These are phyloP conservation scores for Aspergillus chevalieri DNA, from an alignment of 2,329 filamentous ascomycete genomes.

Conservation along the genomic window DNA sequence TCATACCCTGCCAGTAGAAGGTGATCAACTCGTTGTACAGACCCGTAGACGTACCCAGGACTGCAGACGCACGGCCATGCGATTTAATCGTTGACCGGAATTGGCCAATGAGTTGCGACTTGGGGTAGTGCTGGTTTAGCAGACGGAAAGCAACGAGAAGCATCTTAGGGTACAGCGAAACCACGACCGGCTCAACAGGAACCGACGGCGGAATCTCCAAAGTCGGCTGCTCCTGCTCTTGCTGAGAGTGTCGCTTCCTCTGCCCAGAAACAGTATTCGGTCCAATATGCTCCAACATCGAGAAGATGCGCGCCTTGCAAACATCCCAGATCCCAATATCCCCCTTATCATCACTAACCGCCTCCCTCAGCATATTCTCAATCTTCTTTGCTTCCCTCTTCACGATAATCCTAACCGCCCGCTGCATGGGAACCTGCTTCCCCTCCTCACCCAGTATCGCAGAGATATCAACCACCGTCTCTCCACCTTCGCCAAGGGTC, in stretches of 20 bases:
- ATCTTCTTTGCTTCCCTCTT: conserved; percentile 27
- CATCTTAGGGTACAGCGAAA: conserved; percentile 35
- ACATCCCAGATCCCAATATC: conserved; percentile 35
- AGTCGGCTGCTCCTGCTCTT: conserved; percentile 1
- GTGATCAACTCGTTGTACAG: conserved; percentile 42
- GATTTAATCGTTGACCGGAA: conserved; percentile 36
- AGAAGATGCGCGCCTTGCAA: conserved; percentile 36
- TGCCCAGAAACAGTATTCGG: background rate
- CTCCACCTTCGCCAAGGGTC: background rate
- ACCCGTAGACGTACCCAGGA: conserved; percentile 36
- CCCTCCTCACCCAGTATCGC: conserved; percentile 5
- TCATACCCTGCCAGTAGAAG: conserved; percentile 38
- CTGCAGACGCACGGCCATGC: conserved; percentile 35
- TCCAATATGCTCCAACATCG: conserved; percentile 25
- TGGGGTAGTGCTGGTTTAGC: conserved; percentile 34
- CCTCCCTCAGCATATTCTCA: conserved; percentile 22
- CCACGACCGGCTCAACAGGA: conserved; percentile 26
- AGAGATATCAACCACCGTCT: background rate
- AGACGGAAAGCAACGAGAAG: conserved; percentile 37
- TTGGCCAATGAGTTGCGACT: conserved; percentile 34
- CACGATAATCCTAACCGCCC: conserved; percentile 22
- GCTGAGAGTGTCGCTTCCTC: conserved; percentile 1
- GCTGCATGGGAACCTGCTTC: conserved; percentile 11
- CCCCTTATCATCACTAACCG: conserved; percentile 21
- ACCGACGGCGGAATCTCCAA: conserved; percentile 28